These are phyloP conservation scores for Keithomyces neogunnii DNA, from an alignment of 2,329 filamentous ascomycete genomes.

Conservation along the genomic window DNA sequence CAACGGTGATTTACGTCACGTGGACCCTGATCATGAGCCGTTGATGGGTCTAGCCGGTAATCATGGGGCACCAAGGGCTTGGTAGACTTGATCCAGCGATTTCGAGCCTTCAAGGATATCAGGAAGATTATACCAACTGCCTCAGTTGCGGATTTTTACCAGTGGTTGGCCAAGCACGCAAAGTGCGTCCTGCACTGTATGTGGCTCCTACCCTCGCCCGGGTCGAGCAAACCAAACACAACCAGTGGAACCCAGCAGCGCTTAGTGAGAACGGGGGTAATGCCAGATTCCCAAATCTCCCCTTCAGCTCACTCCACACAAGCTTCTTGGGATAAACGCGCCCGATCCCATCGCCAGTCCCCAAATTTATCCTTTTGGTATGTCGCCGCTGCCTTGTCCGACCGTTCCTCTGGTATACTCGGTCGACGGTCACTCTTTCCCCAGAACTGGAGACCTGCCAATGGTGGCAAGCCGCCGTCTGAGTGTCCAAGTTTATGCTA, in stretches of 20 bases:
- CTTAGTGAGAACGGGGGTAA: slow-evolving; percentile 6
- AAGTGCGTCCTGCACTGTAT: slow-evolving; percentile 6
- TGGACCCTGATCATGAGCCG: slow-evolving; percentile 24
- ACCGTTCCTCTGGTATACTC: neutral
- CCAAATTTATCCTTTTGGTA: slow-evolving; percentile 2
- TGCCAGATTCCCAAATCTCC: slow-evolving; percentile 5
- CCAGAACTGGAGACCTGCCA: neutral
- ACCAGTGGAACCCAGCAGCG: slow-evolving; percentile 1
- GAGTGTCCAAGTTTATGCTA: slow-evolving; percentile 1
- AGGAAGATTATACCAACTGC: neutral
- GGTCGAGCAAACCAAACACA: slow-evolving; percentile 1
- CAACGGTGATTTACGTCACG: slow-evolving; percentile 26
- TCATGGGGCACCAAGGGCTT: neutral
- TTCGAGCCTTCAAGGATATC: neutral
- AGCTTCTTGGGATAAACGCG: slow-evolving; percentile 5
- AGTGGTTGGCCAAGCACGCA: too few relatives aligned
- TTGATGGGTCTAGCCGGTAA: slow-evolving; percentile 8
- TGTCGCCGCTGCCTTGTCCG: neutral
- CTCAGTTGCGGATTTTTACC: neutral
- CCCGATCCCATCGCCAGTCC: slow-evolving; percentile 3
- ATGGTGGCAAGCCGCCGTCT: neutral
- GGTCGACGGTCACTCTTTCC: slow-evolving; percentile 1
- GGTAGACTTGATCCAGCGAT: neutral
- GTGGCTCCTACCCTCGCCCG: slow-evolving; percentile 1
- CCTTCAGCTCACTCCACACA: slow-evolving; percentile 8